Evolutionary conservation across 495 filamentous ascomycete species (phyloP).

Genomic region (Lichenothelia convexa): DNA sequence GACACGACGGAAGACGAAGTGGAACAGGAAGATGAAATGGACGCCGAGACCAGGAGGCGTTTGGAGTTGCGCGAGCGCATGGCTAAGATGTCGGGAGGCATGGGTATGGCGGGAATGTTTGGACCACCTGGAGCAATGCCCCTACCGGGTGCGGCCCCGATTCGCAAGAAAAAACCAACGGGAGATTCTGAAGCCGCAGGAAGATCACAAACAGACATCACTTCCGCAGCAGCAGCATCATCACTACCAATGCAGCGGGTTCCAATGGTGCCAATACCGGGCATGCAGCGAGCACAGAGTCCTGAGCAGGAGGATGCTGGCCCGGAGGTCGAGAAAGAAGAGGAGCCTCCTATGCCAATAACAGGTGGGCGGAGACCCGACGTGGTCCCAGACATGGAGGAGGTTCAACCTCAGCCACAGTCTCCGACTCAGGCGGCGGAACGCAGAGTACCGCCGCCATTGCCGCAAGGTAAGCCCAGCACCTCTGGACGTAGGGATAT

Average conservation of each 20-base stretch:
- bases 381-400: constrained; percentile 45
- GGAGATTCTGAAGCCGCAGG: constrained; percentile 21
- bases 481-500: not conserved
- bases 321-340: constrained; percentile 17
- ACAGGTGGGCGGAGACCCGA: constrained; percentile 22
- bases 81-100: constrained; percentile 96
- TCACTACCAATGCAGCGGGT: constrained; percentile 36
- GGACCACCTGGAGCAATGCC: constrained; percentile 57
- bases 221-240: constrained; percentile 18
- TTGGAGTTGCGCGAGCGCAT: constrained; percentile 85
- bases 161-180: constrained; percentile 43
- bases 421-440: constrained; percentile 5
- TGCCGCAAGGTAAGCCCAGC: not conserved
- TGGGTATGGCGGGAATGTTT: constrained; percentile 94
- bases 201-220: constrained; percentile 31
- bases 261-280: constrained; percentile 58
- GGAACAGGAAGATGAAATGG: constrained; percentile 80
- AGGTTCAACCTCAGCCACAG: constrained; percentile 28
- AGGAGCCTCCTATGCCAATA: constrained; percentile 9
- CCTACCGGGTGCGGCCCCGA: constrained; percentile 34
- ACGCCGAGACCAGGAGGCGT: constrained; percentile 71
- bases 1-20: constrained; percentile 36
- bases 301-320: constrained; percentile 21
- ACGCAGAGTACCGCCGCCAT: constrained; percentile 1
- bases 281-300: constrained; percentile 33